A percentile compares a stretch with the other conserved stretches of the same genome.
phyloP scores from a whole-genome alignment of 2,329 filamentous ascomycete species.

The Penicillium freii region DNA sequence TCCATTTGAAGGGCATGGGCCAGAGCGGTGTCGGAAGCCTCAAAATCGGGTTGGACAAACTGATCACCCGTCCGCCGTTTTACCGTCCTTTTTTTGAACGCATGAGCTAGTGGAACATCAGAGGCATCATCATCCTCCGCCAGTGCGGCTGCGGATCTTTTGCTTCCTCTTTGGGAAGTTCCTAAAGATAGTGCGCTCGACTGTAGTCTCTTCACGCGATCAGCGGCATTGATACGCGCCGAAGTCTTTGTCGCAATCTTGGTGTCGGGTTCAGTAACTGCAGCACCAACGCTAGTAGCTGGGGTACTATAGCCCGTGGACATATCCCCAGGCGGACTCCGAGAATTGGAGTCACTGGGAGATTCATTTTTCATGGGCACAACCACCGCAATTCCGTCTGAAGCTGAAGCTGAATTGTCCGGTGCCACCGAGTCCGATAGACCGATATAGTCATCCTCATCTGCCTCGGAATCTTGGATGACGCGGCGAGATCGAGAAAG shows the following conservation, averaged over 20 bases:
- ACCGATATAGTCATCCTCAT: constrained; percentile 15
- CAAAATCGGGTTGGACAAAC: constrained; percentile 35
- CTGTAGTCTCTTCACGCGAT: constrained; percentile 48
- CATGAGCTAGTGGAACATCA: constrained; percentile 55
- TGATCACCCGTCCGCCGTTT: constrained; percentile 46
- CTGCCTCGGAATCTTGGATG: constrained; percentile 23
- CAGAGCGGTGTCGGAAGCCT: constrained; percentile 51
- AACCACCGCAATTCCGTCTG: constrained; percentile 27
- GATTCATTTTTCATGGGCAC: constrained; percentile 29
- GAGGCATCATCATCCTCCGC: constrained; percentile 33
- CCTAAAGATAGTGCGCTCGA: constrained; percentile 51
- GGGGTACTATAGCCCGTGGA: constrained; percentile 60
- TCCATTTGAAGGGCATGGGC: constrained; percentile 59
- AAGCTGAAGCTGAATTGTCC: not conserved
- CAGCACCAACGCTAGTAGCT: constrained; percentile 55
- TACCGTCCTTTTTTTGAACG: constrained; percentile 51
- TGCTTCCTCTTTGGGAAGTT: constrained; percentile 35
- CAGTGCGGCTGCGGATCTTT: constrained; percentile 45
- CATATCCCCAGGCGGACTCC: constrained; percentile 40
- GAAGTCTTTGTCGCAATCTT: constrained; percentile 28
- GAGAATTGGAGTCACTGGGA: constrained; percentile 33
- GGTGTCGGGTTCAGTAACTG: constrained; percentile 50
- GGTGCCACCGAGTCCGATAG: not conserved
- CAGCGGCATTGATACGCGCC: constrained; percentile 44
- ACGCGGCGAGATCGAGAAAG: constrained; percentile 19